Evolutionary conservation across 2,329 filamentous ascomycete genomes (phyloP).

Genomic region (Aspergillus ochraceus): DNA sequence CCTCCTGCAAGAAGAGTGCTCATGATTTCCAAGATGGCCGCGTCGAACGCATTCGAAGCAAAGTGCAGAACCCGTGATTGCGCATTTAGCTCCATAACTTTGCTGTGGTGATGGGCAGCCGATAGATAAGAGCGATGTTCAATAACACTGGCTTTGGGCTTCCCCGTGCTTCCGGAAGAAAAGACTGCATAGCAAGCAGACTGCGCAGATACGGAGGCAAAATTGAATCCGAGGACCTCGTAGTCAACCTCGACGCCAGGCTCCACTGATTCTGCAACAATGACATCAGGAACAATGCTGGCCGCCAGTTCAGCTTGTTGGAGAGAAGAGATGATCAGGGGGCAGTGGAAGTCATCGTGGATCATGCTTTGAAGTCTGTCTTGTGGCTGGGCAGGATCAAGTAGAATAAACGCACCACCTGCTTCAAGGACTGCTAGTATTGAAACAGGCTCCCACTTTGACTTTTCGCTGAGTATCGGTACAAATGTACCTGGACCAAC

Average conservation of each 20-base stretch:
- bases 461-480: conserved; percentile 27
- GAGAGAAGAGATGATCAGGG: conserved; percentile 2
- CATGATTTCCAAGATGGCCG: not conserved
- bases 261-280: not conserved
- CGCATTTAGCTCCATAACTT: not conserved
- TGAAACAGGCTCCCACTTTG: conserved; percentile 25
- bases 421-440: conserved; percentile 25
- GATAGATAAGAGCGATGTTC: not conserved
- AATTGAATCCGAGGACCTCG: too few relatives aligned
- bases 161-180: not conserved
- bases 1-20: not conserved
- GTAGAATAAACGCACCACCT: conserved; percentile 23
- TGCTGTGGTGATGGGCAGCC: not conserved
- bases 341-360: conserved; percentile 5
- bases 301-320: not conserved
- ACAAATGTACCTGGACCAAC: conserved; percentile 28
- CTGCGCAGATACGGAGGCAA: not conserved
- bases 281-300: not conserved
- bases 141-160: not conserved
- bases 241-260: too few relatives aligned
- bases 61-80: not conserved
- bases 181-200: not conserved
- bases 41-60: not conserved
- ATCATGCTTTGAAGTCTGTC: conserved; percentile 9
- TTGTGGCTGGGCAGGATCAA: conserved; percentile 12